phyloP scores from a whole-genome alignment of 345 rosid species.

The Eucalyptus albens region DNA sequence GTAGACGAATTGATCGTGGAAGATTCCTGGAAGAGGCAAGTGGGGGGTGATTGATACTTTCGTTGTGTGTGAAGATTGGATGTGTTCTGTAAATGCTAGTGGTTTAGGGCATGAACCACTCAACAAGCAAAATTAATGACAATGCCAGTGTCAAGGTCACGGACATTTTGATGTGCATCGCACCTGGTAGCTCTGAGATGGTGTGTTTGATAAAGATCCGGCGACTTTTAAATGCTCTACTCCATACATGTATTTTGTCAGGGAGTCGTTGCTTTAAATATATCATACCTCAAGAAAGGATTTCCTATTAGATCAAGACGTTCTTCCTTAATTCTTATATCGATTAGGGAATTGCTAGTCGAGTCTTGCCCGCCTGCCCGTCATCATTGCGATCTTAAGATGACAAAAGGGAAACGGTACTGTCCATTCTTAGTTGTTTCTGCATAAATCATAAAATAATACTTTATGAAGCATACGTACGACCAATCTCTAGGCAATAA shows the following conservation, averaged over 20 bases:
- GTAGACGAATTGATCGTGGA: slow-evolving; percentile 91
- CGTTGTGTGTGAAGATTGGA: background rate
- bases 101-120: background rate
- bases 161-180: background rate
- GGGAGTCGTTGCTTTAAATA: background rate
- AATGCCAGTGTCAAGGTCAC: background rate
- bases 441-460: background rate
- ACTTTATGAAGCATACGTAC: background rate
- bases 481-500: background rate
- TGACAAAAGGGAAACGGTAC: background rate
- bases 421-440: background rate
- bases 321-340: background rate
- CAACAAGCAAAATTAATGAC: background rate
- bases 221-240: background rate
- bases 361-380: background rate
- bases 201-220: background rate
- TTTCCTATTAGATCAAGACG: background rate
- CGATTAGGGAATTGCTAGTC: background rate
- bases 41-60: slow-evolving; percentile 51
- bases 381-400: background rate
- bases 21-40: slow-evolving; percentile 98
- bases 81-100: background rate
- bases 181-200: background rate
- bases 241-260: background rate
- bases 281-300: background rate